A percentile compares a stretch with the other conserved stretches of the same genome.
Conservation (phyloP, 2,329 filamentous ascomycete species). For the Acephala macrosclerotiorum region DNA sequence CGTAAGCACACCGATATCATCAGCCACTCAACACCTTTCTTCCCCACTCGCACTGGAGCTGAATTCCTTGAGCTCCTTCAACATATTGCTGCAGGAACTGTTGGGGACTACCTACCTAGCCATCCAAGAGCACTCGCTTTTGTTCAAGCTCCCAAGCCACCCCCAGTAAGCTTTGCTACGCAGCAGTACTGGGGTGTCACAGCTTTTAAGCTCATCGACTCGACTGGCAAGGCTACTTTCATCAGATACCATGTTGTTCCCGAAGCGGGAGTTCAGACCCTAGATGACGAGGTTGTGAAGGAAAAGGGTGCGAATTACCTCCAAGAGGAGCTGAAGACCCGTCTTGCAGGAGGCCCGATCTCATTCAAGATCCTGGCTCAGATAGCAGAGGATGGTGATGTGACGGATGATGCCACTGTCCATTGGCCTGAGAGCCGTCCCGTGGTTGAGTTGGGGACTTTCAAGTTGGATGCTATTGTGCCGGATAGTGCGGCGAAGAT, state of each 20-base stretch:
- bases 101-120: constrained; percentile 52
- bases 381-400: constrained; percentile 56
- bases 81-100: constrained; percentile 46
- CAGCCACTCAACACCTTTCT: constrained; percentile 58
- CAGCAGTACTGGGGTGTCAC: constrained; percentile 57
- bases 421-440: constrained; percentile 60
- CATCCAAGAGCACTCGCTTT: constrained; percentile 58
- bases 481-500: constrained; percentile 51
- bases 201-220: constrained; percentile 54
- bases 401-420: constrained; percentile 55
- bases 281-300: constrained; percentile 49
- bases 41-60: constrained; percentile 59
- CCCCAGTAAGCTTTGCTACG: constrained; percentile 55
- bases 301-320: constrained; percentile 53
- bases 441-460: constrained; percentile 57
- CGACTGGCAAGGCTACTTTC: constrained; percentile 51
- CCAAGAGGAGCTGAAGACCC: constrained; percentile 53
- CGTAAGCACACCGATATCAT: constrained; percentile 63
- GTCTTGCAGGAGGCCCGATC: constrained; percentile 48
- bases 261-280: constrained; percentile 48
- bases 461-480: constrained; percentile 52
- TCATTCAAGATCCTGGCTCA: constrained; percentile 58
- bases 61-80: constrained; percentile 58
- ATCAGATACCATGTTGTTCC: constrained; percentile 59
- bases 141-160: constrained; percentile 56